A percentile compares a stretch with the other conserved stretches of the same genome.
These are phyloP conservation scores for Chamaecrista fasciculata DNA, from an alignment of 306 rosid species.

Conservation along the genomic window DNA sequence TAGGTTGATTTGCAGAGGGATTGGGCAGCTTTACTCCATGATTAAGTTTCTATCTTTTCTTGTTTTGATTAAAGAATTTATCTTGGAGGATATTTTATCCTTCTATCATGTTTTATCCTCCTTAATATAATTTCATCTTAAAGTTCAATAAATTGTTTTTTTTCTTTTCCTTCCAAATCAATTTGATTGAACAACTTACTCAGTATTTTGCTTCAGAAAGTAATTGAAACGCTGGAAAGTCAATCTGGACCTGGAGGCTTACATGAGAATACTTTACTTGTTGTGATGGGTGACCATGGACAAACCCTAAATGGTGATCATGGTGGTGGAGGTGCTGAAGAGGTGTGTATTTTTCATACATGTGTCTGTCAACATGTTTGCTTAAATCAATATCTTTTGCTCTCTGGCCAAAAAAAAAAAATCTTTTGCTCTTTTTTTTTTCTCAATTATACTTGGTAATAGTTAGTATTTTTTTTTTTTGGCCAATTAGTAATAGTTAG, in stretches of 20 bases:
- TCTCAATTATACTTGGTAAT: conserved; percentile 18
- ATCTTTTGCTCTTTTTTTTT: neutral
- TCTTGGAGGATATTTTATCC: neutral
- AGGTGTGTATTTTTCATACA: conserved; percentile 57
- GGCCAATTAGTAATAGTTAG: no score
- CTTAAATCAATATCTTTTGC: neutral
- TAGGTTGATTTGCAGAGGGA: neutral
- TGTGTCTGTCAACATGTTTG: conserved; percentile 19
- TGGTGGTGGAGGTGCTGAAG: conserved; percentile 98
- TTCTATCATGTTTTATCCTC: neutral
- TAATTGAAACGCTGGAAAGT: conserved; percentile 66
- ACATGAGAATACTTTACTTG: conserved; percentile 87
- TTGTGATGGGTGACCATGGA: conserved; percentile 99
- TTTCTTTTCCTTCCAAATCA: conserved; percentile 14
- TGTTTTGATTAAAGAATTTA: neutral
- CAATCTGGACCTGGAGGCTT: conserved; percentile 77
- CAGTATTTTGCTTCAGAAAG: conserved; percentile 54
- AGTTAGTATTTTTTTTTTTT: no score
- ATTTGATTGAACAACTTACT: conserved; percentile 24
- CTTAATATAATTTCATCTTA: no score
- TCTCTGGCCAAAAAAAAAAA: no score
- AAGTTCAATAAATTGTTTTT: conserved; percentile 11
- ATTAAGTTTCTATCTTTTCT: neutral
- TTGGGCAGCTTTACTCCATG: neutral
- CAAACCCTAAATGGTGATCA: conserved; percentile 97